Evolutionary conservation across 1,284 basidiomycete species (phyloP).

Genomic region (Sporisorium sorghi): DNA sequence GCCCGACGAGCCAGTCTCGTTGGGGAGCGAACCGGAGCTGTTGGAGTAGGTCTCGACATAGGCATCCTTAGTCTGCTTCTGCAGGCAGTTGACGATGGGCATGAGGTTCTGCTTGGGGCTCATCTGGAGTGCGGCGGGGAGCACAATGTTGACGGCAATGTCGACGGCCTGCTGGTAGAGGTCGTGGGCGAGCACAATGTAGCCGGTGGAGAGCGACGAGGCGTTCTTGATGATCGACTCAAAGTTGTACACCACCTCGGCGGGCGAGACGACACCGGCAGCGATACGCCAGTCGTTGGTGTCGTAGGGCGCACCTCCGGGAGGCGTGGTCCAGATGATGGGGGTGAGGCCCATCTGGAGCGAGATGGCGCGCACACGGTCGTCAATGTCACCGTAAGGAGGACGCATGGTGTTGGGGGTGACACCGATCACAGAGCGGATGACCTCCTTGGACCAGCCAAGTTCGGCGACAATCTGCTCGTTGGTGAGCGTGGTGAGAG

Average conservation of each 20-base stretch:
- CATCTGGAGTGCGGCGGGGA: slow-evolving; percentile 57
- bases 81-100: slow-evolving; percentile 69
- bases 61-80: slow-evolving; percentile 53
- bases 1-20: slow-evolving; percentile 40
- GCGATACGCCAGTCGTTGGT: slow-evolving; percentile 66
- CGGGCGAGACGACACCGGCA: slow-evolving; percentile 58
- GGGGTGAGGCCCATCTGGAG: slow-evolving; percentile 63
- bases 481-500: slow-evolving; percentile 83
- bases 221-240: slow-evolving; percentile 58
- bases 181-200: slow-evolving; percentile 79
- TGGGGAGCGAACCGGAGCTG: slow-evolving; percentile 48
- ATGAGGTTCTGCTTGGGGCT: slow-evolving; percentile 75
- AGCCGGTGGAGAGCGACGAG: slow-evolving; percentile 78
- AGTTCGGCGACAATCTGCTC: slow-evolving; percentile 91
- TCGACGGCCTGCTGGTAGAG: slow-evolving; percentile 67
- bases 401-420: slow-evolving; percentile 70
- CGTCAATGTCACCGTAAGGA: slow-evolving; percentile 69
- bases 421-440: slow-evolving; percentile 73
- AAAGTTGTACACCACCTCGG: slow-evolving; percentile 54
- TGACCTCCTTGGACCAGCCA: slow-evolving; percentile 87
- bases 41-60: slow-evolving; percentile 63
- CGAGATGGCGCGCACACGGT: slow-evolving; percentile 67
- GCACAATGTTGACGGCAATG: slow-evolving; percentile 62
- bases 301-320: slow-evolving; percentile 55
- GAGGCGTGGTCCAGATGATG: slow-evolving; percentile 67